Conservation (phyloP, 352 stramenopile genomes). For the Aphanomyces euteiches region DNA sequence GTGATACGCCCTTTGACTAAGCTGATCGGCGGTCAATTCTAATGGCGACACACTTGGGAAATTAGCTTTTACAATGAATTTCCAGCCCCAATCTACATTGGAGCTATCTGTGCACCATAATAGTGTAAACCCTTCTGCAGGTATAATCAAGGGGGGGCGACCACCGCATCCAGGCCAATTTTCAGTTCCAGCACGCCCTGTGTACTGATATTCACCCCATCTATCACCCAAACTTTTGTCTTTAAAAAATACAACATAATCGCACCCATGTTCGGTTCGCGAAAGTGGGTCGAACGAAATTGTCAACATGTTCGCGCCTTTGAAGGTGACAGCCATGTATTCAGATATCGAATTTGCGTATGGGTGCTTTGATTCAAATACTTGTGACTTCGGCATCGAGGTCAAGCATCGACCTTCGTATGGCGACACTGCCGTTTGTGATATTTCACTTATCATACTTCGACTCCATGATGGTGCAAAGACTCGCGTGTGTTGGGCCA, state of each 20-base stretch:
- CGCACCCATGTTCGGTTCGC: constrained; percentile 61
- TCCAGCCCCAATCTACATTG: constrained; percentile 87
- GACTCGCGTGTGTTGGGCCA: constrained; percentile 33
- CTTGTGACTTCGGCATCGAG: constrained; percentile 52
- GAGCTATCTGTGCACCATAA: constrained; percentile 79
- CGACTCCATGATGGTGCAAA: constrained; percentile 31
- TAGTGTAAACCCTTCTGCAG: constrained; percentile 71
- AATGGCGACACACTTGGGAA: constrained; percentile 50
- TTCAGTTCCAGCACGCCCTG: constrained; percentile 49
- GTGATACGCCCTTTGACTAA: constrained; percentile 55
- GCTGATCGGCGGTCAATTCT: constrained; percentile 47
- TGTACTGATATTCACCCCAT: constrained; percentile 66
- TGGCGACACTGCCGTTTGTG: constrained; percentile 45
- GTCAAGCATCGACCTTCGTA: constrained; percentile 49
- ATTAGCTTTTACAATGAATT: constrained; percentile 67
- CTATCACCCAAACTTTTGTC: constrained; percentile 53
- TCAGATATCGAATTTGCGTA: constrained; percentile 78
- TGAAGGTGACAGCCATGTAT: constrained; percentile 81
- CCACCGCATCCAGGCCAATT: constrained; percentile 79
- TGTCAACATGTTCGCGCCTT: constrained; percentile 50
- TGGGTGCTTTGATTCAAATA: constrained; percentile 83
- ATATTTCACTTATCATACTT: constrained; percentile 39
- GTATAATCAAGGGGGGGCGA: constrained; percentile 63
- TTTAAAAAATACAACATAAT: constrained; percentile 85
- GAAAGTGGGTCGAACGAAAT: constrained; percentile 73